Base-by-base conservation (phyloP, 208 protist genomes). In the Naegleria lovaniensis region DNA sequence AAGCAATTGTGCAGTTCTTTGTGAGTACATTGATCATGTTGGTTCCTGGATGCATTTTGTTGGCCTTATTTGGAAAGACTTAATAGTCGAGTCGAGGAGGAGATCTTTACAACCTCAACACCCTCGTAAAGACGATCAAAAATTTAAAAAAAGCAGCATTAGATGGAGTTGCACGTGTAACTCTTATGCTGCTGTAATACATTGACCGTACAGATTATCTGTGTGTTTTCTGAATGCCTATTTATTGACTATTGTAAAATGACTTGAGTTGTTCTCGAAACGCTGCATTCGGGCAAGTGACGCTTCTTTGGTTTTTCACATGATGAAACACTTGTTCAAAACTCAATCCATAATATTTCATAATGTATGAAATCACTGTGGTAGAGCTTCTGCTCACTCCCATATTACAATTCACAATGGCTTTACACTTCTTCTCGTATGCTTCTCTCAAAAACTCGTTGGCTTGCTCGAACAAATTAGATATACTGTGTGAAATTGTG, bases 1-100 rank as follows among this genome's bases (percentile, higher is more conserved):
- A 59, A 48, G 39, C 67, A 5, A 90, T 90, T 90, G 16, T 52
- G 4, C 67, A 85, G 29, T 90, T 90, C 76, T 48, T 51, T 59
- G 39, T 59, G 48, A 52, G n/a, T n/a, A n/a, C 39, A n/a, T 33
- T 90, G 19, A 7, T 90, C 16, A 22, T 90, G 16, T 85, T 90
- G 38, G 16, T 87, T 15, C 83, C 83, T 51, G 83, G 83, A 52
- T 87, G 83, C 29, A 51, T 51, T 29, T 51, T 87, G 13, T 87
- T 87, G 83, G 83, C 83, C 15, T 52, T 87, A 19, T 87, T 87
- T 15, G 83, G 83, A 40, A 87, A 87, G 29, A 51, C 33, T 29
- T 48, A 7, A 48, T n/a, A n/a, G n/a, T n/a, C n/a, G n/a, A n/a
- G n/a, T n/a, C n/a, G n/a, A n/a, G n/a, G n/a, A n/a, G n/a, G n/a